Percentiles rank a stretch among this genome's conserved stretches.
Evolutionary conservation across 805 yeast genomes (phyloP).

Genomic region (Hanseniaspora mollemarum): DNA sequence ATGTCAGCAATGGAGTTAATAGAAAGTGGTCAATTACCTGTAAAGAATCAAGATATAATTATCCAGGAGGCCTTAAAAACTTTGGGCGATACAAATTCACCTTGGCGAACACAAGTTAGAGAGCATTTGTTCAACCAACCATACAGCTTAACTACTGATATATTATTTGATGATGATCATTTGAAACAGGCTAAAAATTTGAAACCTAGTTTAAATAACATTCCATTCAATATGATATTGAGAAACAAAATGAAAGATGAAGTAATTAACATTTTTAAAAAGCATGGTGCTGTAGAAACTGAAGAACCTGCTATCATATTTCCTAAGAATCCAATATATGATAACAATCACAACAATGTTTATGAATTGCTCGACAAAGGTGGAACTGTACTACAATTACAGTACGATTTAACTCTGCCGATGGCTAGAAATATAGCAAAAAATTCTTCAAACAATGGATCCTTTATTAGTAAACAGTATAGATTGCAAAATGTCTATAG

Average conservation of each 20-base stretch:
- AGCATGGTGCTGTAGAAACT: conserved; percentile 81
- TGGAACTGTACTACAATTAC: conserved; percentile 79
- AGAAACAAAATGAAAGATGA: conserved; percentile 50
- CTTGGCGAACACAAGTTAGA: conserved; percentile 89
- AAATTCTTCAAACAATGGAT: conserved; percentile 25
- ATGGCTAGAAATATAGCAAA: conserved; percentile 75
- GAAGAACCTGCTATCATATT: conserved; percentile 54
- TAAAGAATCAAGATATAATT: conserved; percentile 78
- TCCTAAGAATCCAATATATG: conserved; percentile 67
- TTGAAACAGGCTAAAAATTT: conserved; percentile 19
- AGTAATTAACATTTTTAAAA: conserved; percentile 51
- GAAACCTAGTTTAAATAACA: conserved; percentile 19
- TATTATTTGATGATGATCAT: conserved; percentile 52
- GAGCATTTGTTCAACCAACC: conserved; percentile 78
- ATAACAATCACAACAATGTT: conserved; percentile 42
- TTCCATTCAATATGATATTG: conserved; percentile 40
- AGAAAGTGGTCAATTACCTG: conserved; percentile 74
- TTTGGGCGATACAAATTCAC: conserved; percentile 78
- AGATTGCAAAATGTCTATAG: conserved; percentile 76
- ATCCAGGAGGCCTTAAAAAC: conserved; percentile 80
- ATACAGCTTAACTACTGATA: conserved; percentile 70
- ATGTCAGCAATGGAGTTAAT: conserved; percentile 71
- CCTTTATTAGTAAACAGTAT: conserved; percentile 42
- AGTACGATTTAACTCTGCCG: conserved; percentile 82
- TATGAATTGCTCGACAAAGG: conserved; percentile 74